phyloP scores from a whole-genome alignment of 352 stramenopile genomes.

The Globisporangium irregulare region DNA sequence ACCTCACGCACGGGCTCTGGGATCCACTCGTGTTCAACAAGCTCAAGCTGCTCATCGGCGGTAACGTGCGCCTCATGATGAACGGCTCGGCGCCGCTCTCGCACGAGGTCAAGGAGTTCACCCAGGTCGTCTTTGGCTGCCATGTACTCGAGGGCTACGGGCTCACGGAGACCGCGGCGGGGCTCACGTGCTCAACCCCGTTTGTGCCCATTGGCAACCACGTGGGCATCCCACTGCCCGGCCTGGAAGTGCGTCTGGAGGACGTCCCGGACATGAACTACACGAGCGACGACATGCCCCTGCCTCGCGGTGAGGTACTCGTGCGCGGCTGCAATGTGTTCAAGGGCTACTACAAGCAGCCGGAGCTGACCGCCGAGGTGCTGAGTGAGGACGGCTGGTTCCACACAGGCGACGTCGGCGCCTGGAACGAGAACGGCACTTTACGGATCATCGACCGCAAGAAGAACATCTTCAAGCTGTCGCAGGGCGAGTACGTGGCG shows the following conservation, averaged over 20 bases:
- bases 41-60: slow-evolving; percentile 88
- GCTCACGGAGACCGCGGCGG: slow-evolving; percentile 90
- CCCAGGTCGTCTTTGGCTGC: slow-evolving; percentile 87
- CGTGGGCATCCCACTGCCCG: slow-evolving; percentile 4
- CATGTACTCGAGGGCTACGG: slow-evolving; percentile 93
- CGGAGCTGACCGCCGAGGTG: neutral
- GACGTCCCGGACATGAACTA: slow-evolving; percentile 6
- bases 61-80: slow-evolving; percentile 87
- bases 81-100: slow-evolving; percentile 91
- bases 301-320: slow-evolving; percentile 1
- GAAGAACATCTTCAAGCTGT: slow-evolving; percentile 92
- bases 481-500: slow-evolving; percentile 94
- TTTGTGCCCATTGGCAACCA: slow-evolving; percentile 6
- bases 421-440: slow-evolving; percentile 89
- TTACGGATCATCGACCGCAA: slow-evolving; percentile 86
- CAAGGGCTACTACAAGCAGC: slow-evolving; percentile 9
- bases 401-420: slow-evolving; percentile 90
- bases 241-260: neutral
- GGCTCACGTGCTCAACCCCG: slow-evolving; percentile 37
- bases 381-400: slow-evolving; percentile 63
- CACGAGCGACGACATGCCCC: neutral
- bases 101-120: slow-evolving; percentile 91
- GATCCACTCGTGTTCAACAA: slow-evolving; percentile 94
- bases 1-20: slow-evolving; percentile 72
- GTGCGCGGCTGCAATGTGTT: slow-evolving; percentile 6